Percentiles rank a stretch among this genome's conserved stretches.
Evolutionary conservation across 768 basidiomycete genomes (phyloP).

Genomic region (Strobilomyces confusus): DNA sequence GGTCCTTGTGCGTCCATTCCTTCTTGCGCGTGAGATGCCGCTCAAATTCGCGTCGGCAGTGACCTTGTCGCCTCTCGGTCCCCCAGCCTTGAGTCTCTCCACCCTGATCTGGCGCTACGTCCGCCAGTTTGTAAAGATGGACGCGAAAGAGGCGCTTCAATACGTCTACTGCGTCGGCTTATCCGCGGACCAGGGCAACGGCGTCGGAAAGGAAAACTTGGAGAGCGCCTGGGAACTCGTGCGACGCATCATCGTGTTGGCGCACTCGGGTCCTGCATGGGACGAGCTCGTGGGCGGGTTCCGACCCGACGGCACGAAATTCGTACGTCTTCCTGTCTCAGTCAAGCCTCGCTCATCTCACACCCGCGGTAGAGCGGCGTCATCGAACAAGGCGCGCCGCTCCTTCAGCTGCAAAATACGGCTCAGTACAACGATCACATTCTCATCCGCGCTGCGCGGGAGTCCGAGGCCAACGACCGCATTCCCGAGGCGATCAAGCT

Average conservation of each 20-base stretch:
- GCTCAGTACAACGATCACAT: conserved; percentile 78
- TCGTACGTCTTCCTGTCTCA: conserved; percentile 46
- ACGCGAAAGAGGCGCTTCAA: conserved; percentile 90
- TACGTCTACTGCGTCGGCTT: conserved; percentile 89
- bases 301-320: conserved; percentile 82
- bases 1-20: conserved; percentile 59
- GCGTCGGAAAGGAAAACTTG: conserved; percentile 80
- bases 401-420: conserved; percentile 67
- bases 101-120: conserved; percentile 92
- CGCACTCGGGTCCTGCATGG: conserved; percentile 80
- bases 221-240: conserved; percentile 79
- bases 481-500: conserved; percentile 90
- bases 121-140: conserved; percentile 87
- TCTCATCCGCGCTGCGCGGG: conserved; percentile 75
- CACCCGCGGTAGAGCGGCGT: conserved; percentile 62
- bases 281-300: conserved; percentile 94
- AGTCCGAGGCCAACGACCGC: conserved; percentile 81
- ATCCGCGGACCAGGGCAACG: conserved; percentile 63
- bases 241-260: conserved; percentile 71
- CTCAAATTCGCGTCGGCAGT: conserved; percentile 41
- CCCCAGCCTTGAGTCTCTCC: conserved; percentile 74
- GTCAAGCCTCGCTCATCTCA: neutral
- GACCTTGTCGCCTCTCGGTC: conserved; percentile 59
- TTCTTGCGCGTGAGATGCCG: neutral
- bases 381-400: conserved; percentile 76